These are phyloP conservation scores for Onygena corvina DNA, from an alignment of 2,329 filamentous ascomycete genomes.

Conservation along the genomic window DNA sequence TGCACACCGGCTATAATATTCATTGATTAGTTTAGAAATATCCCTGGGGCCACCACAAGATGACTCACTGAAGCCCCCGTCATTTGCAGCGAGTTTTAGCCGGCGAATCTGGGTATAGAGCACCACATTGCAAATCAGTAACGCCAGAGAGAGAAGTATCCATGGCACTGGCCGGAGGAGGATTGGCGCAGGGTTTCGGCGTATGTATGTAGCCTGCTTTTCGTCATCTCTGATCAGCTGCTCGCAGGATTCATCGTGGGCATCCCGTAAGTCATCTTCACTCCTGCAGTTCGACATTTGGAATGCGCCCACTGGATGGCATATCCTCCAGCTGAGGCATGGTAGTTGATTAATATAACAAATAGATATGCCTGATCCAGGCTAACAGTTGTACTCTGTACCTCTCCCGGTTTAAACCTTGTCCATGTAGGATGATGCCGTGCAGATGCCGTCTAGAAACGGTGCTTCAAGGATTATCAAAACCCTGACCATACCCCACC, in stretches of 20 bases:
- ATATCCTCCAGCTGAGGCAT: background rate
- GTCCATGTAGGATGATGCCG: no score
- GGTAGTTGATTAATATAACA: background rate
- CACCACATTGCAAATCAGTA: background rate
- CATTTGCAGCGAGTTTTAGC: background rate
- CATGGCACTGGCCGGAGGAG: background rate
- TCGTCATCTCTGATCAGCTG: background rate
- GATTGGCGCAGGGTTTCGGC: background rate
- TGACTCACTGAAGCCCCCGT: background rate
- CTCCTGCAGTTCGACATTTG: background rate
- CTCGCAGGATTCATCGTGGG: background rate
- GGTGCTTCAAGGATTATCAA: no score
- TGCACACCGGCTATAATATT: background rate
- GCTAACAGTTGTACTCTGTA: no score
- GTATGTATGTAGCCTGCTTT: background rate
- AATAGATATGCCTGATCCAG: background rate
- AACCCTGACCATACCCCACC: no score
- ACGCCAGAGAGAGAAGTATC: background rate
- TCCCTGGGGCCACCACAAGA: background rate
- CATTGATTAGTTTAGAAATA: background rate
- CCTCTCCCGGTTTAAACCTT: no score
- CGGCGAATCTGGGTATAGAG: background rate
- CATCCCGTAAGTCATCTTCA: background rate
- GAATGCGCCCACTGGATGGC: background rate
- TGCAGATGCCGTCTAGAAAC: no score